Base-by-base conservation (phyloP, 2,329 filamentous ascomycete genomes). In the Dothideomycetes sp. region DNA sequence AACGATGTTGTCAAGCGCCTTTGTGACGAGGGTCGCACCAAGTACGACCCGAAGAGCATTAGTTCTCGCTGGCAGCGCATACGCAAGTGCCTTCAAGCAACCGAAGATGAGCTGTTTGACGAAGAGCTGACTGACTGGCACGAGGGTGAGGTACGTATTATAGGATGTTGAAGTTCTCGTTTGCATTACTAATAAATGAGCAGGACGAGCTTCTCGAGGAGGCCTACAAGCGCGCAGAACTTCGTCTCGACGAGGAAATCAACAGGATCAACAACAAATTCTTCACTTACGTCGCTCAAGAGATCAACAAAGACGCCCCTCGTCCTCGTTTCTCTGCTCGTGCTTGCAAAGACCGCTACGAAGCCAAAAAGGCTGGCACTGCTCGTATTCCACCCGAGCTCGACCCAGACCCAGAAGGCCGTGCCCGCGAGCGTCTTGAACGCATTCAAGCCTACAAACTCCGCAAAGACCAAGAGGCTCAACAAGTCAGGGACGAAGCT, bases 61-160 rank as follows among this genome's bases (percentile, higher is more conserved):
- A 59, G 61, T 15, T 66, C 64, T 24, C 66, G 69, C 30, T 69
- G 64, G 52, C 49, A 54, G 31, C 65, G 68, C 16, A 58, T 72
- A 36, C 62, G 62, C 39, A 55, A 60, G 29, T 60, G 58, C 1
- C 54, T 68, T 33, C 59, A 62, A 24, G 52, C 59, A 29, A 56
- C 58, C 16, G 56, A 65, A n/a, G 66, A 72, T 42, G 58, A 61
- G 33, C 53, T 61, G 17, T 55, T 73, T 0, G 58, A 66, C 34
- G 61, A 66, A 36, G 62, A 68, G 30, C 52, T 66, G 44, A 66
- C 59, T 36, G 66, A 68, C 47, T 73, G 69, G 70, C 59, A 66
- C 37, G 54, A 60, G 10, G 61, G 61, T 14, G 69, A 73, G 51
- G 68, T 70, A 52, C 48, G 58, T 43, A 27, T 27, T 18, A 40